Evolutionary conservation across 208 protist species (phyloP).

Genomic region (Novymonas esmeraldas): DNA sequence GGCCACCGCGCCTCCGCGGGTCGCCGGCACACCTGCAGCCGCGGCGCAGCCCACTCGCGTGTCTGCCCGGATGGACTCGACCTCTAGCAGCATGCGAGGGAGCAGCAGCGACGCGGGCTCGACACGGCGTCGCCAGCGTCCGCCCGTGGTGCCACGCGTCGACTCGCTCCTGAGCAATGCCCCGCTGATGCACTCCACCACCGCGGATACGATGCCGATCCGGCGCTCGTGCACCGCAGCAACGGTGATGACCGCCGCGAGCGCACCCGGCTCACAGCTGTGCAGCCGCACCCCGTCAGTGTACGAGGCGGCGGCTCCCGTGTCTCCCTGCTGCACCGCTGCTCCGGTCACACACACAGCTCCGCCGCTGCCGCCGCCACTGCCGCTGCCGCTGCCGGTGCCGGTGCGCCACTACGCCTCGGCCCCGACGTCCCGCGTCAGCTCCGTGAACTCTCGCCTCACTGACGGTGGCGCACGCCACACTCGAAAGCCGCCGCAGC

Average conservation of each 20-base stretch:
- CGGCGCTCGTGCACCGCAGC: constrained; percentile 1
- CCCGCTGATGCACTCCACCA: neutral
- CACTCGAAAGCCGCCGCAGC: neutral
- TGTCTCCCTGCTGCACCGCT: neutral
- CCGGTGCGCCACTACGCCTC: constrained; percentile 18
- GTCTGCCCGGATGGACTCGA: constrained; percentile 11
- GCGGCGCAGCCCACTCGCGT: neutral
- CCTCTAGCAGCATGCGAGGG: constrained; percentile 25
- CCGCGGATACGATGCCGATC: neutral
- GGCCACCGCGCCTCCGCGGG: neutral
- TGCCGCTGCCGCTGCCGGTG: too few relatives aligned
- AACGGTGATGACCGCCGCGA: neutral
- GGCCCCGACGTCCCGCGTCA: constrained; percentile 33
- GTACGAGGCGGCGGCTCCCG: constrained; percentile 1
- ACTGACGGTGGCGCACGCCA: neutral
- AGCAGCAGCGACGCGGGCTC: constrained; percentile 17
- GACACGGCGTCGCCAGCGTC: constrained; percentile 4
- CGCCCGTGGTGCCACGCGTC: constrained; percentile 11
- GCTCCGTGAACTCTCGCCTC: constrained; percentile 39
- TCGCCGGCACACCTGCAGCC: neutral
- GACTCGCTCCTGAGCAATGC: neutral
- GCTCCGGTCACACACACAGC: too few relatives aligned
- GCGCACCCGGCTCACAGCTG: constrained; percentile 4
- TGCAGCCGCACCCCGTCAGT: constrained; percentile 16
- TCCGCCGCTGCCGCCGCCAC: too few relatives aligned